Percentiles rank a stretch among this genome's conserved stretches.
phyloP scores from a whole-genome alignment of 208 protist genomes.

The Wallacemonas sp. region DNA sequence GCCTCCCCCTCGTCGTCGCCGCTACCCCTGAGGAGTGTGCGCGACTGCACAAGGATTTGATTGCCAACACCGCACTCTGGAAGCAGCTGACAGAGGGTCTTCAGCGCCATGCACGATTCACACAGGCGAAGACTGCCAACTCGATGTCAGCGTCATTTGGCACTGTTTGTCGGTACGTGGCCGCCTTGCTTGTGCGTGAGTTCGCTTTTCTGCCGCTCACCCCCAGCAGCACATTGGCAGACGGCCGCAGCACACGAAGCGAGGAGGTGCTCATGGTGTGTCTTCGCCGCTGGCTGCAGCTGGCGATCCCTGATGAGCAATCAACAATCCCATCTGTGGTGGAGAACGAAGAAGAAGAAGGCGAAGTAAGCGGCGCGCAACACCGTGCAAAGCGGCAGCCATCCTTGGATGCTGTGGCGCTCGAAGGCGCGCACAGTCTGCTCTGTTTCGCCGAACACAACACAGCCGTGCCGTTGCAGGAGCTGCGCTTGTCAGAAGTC shows the following conservation, averaged over 20 bases:
- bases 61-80: not conserved
- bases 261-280: slow-evolving; percentile 53
- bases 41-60: slow-evolving; percentile 3
- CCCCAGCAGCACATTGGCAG: not conserved
- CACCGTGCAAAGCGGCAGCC: not conserved
- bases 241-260: not conserved
- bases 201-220: slow-evolving; percentile 30
- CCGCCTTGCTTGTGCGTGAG: slow-evolving; percentile 43
- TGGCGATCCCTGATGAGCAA: slow-evolving; percentile 30
- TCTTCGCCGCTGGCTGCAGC: slow-evolving; percentile 59
- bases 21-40: not conserved
- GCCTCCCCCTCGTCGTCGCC: not conserved
- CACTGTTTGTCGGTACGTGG: slow-evolving; percentile 35
- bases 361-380: not conserved
- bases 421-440: slow-evolving; percentile 30
- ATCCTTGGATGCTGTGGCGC: slow-evolving; percentile 3
- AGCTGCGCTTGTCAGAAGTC: slow-evolving; percentile 35
- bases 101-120: not conserved
- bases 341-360: too few relatives aligned
- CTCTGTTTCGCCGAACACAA: slow-evolving; percentile 39
- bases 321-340: too few relatives aligned
- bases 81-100: slow-evolving; percentile 1
- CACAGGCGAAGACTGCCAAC: too few relatives aligned
- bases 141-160: not conserved
- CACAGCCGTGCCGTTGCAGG: slow-evolving; percentile 28